Percentiles rank a stretch among this genome's conserved stretches.
These are phyloP conservation scores for Polychaeton citri DNA, from an alignment of 2,329 filamentous ascomycete genomes.

Conservation along the genomic window DNA sequence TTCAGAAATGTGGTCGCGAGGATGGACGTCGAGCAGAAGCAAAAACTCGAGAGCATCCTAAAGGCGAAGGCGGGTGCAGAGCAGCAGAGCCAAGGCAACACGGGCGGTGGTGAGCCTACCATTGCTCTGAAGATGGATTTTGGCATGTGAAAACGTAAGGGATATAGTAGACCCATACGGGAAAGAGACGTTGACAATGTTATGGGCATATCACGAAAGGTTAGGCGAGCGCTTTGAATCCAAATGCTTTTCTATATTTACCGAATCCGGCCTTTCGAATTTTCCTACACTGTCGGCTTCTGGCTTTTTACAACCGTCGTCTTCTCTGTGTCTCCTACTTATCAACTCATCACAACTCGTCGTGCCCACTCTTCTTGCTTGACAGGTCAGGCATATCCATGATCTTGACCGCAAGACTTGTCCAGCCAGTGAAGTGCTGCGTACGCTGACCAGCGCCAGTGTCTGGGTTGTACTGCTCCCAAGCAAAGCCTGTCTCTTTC, in stretches of 20 bases:
- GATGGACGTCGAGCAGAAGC: conserved; percentile 57
- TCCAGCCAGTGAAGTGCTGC: conserved; percentile 98
- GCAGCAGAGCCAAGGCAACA: conserved; percentile 27
- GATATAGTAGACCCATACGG: too few species aligned
- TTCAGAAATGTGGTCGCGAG: conserved; percentile 64
- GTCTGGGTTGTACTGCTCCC: conserved; percentile 96
- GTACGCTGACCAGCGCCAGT: conserved; percentile 88
- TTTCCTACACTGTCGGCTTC: too few species aligned
- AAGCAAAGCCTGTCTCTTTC: conserved; percentile 87
- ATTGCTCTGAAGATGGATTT: conserved; percentile 97
- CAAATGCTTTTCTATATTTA: too few species aligned
- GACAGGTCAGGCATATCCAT: conserved; percentile 77
- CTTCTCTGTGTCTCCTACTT: too few species aligned
- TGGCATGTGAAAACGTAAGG: conserved; percentile 1
- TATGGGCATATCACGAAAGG: too few species aligned
- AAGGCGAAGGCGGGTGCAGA: conserved; percentile 29
- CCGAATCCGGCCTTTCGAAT: too few species aligned
- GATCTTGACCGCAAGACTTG: conserved; percentile 93
- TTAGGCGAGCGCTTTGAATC: too few species aligned
- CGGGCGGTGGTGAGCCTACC: conserved; percentile 49
- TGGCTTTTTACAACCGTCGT: too few species aligned
- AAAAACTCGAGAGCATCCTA: conserved; percentile 57
- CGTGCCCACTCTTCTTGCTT: conserved; percentile 21
- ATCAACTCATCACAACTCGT: conserved; percentile 39
- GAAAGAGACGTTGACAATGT: too few species aligned